Evolutionary conservation across 768 basidiomycete genomes (phyloP).

Genomic region (Boletus tylopilopsis): DNA sequence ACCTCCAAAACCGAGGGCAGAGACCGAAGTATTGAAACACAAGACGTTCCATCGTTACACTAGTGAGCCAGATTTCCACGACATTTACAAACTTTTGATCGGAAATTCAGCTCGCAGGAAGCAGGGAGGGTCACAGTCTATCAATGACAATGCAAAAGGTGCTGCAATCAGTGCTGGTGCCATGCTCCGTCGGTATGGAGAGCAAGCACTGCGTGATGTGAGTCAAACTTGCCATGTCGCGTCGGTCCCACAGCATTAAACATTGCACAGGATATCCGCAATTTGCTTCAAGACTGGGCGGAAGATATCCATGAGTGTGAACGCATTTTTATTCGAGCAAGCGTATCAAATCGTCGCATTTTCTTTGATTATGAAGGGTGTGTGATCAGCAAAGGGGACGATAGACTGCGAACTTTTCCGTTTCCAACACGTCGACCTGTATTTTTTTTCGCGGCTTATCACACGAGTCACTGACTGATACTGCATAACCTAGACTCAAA

Average conservation of each 20-base stretch:
- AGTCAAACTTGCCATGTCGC: conserved; percentile 22
- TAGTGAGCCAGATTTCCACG: conserved; percentile 52
- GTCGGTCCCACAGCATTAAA: background rate
- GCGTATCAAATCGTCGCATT: conserved; percentile 78
- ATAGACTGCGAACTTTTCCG: conserved; percentile 83
- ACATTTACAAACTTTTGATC: conserved; percentile 6
- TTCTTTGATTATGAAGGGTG: conserved; percentile 89
- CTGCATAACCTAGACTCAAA: conserved; percentile 62
- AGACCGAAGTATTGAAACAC: conserved; percentile 78
- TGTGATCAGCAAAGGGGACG: conserved; percentile 73
- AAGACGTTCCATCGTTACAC: conserved; percentile 99
- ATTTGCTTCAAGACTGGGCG: conserved; percentile 77
- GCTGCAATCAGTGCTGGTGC: conserved; percentile 94
- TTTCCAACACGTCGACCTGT: conserved; percentile 96
- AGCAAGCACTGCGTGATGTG: conserved; percentile 87
- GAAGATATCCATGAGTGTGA: conserved; percentile 87
- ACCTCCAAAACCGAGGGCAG: conserved; percentile 63
- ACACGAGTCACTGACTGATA: background rate
- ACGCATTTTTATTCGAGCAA: conserved; percentile 89
- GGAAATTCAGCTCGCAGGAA: conserved; percentile 78
- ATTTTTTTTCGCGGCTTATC: conserved; percentile 25
- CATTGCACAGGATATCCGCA: conserved; percentile 73
- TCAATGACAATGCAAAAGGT: conserved; percentile 92
- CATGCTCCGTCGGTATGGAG: conserved; percentile 88
- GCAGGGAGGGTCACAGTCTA: conserved; percentile 92